Evolutionary conservation across 305 asterid genomes (phyloP).

Genomic region (Fraxinus floribunda): DNA sequence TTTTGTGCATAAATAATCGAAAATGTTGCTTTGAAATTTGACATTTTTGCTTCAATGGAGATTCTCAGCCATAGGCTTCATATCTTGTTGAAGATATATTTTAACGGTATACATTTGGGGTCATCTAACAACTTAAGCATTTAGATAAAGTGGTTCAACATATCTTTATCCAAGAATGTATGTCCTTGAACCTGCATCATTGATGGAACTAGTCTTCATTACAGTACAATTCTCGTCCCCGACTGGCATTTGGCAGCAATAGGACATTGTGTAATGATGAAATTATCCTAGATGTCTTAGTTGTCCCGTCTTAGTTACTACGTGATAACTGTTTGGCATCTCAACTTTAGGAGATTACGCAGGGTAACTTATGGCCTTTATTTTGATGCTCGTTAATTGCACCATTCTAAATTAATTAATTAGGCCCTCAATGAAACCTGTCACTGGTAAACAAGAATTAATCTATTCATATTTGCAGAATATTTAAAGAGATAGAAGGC

Average conservation of each 20-base stretch:
- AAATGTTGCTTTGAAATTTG: neutral
- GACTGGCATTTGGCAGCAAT: neutral
- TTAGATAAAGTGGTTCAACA: neutral
- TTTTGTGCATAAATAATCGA: neutral
- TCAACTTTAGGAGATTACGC: neutral
- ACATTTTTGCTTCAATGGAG: neutral
- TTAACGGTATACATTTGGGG: neutral
- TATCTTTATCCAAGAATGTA: neutral
- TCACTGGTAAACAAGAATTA: neutral
- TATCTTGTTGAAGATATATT: neutral
- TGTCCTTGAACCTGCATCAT: neutral
- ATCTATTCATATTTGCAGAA: slow-evolving; percentile 42
- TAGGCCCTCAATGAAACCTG: neutral
- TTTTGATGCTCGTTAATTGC: neutral
- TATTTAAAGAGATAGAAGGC: slow-evolving; percentile 53
- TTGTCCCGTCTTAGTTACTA: neutral
- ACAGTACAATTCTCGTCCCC: neutral
- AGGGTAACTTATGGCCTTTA: neutral
- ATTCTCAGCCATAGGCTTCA: neutral
- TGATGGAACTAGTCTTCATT: neutral
- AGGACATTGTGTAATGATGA: neutral
- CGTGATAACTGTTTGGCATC: neutral
- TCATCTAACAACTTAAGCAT: neutral
- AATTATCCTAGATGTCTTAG: neutral
- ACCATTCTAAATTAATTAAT: neutral